Conservation (phyloP, 306 rosid genomes). For the Pueraria montana region DNA sequence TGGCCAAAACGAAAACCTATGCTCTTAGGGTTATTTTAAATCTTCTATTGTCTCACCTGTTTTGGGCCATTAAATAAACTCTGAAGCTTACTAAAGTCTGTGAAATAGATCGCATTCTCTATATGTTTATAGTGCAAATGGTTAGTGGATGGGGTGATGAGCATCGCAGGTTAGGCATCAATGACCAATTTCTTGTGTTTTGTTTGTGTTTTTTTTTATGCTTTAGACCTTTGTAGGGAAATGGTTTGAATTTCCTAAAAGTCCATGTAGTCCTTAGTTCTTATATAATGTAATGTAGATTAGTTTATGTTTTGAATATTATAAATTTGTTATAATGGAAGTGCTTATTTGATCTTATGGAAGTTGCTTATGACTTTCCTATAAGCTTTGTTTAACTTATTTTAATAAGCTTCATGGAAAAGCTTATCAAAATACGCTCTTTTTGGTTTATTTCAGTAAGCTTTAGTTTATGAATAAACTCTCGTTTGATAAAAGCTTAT, state of each 20-base stretch:
- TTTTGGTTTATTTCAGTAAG: background rate
- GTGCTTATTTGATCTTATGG: background rate
- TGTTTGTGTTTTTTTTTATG: background rate
- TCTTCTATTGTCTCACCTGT: background rate
- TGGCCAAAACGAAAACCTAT: background rate
- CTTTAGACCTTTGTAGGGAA: background rate
- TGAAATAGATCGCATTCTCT: conserved; percentile 4
- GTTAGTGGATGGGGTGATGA: background rate
- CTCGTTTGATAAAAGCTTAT: background rate
- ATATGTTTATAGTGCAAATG: conserved; percentile 12
- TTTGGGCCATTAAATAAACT: background rate
- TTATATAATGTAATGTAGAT: background rate
- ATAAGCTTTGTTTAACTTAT: background rate
- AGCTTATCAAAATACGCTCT: background rate
- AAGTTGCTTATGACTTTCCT: background rate
- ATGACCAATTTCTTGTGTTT: background rate
- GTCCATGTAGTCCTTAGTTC: background rate
- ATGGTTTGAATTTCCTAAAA: conserved; percentile 16
- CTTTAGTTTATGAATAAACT: background rate
- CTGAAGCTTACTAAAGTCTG: background rate
- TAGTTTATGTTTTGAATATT: conserved; percentile 7
- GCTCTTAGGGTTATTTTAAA: background rate
- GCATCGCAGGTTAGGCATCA: background rate
- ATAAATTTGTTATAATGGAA: background rate
- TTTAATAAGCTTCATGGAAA: background rate